Base-by-base conservation (phyloP, 768 basidiomycete species). In the Clathrus columnatus region DNA sequence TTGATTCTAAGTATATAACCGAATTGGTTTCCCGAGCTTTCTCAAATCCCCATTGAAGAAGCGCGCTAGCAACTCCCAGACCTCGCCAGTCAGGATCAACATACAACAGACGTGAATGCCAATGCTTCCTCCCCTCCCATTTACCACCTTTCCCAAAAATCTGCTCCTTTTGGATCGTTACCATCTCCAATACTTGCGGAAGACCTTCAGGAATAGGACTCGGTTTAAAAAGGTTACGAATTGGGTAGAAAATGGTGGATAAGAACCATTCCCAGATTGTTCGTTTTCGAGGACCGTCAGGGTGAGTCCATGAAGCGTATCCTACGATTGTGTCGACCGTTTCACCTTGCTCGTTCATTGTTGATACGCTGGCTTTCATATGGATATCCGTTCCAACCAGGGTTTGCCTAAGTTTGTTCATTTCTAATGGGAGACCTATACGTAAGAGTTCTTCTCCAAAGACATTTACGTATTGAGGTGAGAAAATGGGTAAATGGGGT, bases 181-280 rank as follows among this genome's bases (percentile, higher is more conserved):
- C 27, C 14, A 27, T 23, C n/a, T 42, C 51, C 4, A 36, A 2
- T 11, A 14, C 14, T 2, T 8, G 2, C 18, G 21, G 23, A 6
- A 45, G 7, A 23, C 28, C 20, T 18, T 18, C 11, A 17, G 54
- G 54, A 11, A 18, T n/a, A n/a, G n/a, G n/a, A n/a, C n/a, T 27
- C n/a, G 44, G 54, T 20, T 27, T 7, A 8, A 36, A 36, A 2
- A 16, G 1, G 17, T 55, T n/a, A n/a, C n/a, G 10, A 23, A 55
- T 20, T 18, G 54, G 54, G 18, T 46, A 55, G 14, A 55, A 21
- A 21, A 55, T 30, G n/a, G 32, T 45, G 2, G 54, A 48, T 20
- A 30, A 48, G 18, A 55, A 42, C 54, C 54, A 55, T 18, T 55
- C 54, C 54, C 54, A 47, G n/a, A 55, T 21, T 24, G 54, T 47